Conservation (phyloP, 495 filamentous ascomycete species). For the Aspergillus incahuasiensis region DNA sequence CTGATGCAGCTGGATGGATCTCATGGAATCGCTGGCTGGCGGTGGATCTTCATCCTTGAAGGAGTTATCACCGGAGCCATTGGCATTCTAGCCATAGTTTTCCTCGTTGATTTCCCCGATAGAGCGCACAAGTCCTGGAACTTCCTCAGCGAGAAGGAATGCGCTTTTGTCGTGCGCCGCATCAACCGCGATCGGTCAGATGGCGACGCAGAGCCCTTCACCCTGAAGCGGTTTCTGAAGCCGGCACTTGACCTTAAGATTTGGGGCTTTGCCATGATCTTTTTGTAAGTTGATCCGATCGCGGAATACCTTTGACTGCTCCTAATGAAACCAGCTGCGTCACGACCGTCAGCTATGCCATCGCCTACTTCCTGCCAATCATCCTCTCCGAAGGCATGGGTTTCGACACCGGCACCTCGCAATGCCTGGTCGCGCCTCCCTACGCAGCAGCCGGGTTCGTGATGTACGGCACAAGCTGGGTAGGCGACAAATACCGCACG, state of each 20-base stretch:
- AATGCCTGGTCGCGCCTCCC: conserved; percentile 62
- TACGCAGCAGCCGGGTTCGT: conserved; percentile 56
- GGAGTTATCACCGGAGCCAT: conserved; percentile 46
- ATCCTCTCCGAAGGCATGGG: conserved; percentile 56
- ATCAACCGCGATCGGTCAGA: conserved; percentile 58
- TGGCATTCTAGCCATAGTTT: conserved; percentile 41
- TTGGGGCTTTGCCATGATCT: conserved; percentile 57
- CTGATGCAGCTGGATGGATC: conserved; percentile 55
- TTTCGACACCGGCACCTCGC: conserved; percentile 49
- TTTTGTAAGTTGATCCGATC: conserved; percentile 34
- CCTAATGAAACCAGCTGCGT: conserved; percentile 30
- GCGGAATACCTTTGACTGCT: not conserved
- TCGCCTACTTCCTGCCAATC: conserved; percentile 65
- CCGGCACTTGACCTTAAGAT: conserved; percentile 53
- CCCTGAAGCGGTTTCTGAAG: conserved; percentile 43
- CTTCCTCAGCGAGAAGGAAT: conserved; percentile 47
- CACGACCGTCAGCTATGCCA: conserved; percentile 58
- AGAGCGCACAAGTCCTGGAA: conserved; percentile 46
- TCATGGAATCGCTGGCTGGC: conserved; percentile 51
- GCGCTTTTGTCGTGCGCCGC: conserved; percentile 53
- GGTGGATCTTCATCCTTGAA: conserved; percentile 63
- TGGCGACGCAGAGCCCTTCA: conserved; percentile 46
- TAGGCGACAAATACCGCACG: conserved; percentile 52
- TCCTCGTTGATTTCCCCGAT: conserved; percentile 59
- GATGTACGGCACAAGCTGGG: conserved; percentile 50